Percentiles rank a stretch among this genome's conserved stretches.
Evolutionary conservation across 768 basidiomycete genomes (phyloP).

Genomic region (Pholiota microspora): DNA sequence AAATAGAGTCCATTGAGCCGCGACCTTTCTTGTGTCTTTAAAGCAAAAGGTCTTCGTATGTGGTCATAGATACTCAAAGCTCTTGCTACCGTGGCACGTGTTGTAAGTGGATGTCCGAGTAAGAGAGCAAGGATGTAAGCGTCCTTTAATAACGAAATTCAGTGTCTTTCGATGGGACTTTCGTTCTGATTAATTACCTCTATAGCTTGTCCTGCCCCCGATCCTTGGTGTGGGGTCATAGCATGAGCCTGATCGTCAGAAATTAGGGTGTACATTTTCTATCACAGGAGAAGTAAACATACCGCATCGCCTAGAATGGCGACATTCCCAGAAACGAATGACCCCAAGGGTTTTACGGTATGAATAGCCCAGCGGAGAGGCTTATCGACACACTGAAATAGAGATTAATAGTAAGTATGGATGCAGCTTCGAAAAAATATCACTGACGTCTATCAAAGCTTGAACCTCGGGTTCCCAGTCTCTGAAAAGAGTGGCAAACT

Average conservation of each 20-base stretch:
- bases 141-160: conserved; percentile 34
- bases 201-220: conserved; percentile 58
- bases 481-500: conserved; percentile 43
- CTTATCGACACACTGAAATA: conserved; percentile 46
- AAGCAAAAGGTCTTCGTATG: conserved; percentile 46
- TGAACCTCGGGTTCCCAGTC: conserved; percentile 62
- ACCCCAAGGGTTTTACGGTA: conserved; percentile 46
- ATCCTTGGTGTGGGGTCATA: conserved; percentile 53
- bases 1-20: conserved; percentile 42
- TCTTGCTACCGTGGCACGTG: conserved; percentile 35
- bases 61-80: conserved; percentile 47
- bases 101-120: conserved; percentile 42
- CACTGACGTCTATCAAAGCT: conserved; percentile 51
- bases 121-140: conserved; percentile 43
- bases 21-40: conserved; percentile 35
- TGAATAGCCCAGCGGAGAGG: conserved; percentile 66
- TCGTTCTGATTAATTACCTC: conserved; percentile 37
- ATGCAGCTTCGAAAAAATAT: too few relatives aligned
- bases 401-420: too few relatives aligned
- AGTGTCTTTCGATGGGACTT: conserved; percentile 11
- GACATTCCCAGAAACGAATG: conserved; percentile 50
- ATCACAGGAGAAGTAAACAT: conserved; percentile 16
- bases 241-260: conserved; percentile 59
- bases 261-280: conserved; percentile 1
- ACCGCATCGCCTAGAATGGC: conserved; percentile 51